These are phyloP conservation scores for Puccinia sorghi DNA, from an alignment of 1,284 basidiomycete genomes.

Conservation along the genomic window DNA sequence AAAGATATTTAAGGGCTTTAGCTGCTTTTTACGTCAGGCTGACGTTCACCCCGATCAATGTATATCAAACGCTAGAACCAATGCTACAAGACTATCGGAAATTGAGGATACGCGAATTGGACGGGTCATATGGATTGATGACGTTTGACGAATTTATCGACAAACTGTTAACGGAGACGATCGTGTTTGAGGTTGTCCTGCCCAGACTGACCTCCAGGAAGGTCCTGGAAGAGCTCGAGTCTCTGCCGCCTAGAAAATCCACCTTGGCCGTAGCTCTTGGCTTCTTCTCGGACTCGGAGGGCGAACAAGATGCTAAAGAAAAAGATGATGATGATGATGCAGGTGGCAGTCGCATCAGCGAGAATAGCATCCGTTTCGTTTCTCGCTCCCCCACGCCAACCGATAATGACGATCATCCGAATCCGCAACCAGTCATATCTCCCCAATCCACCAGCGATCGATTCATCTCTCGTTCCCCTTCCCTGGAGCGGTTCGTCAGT, in stretches of 20 bases:
- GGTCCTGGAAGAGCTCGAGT: slow-evolving; percentile 86
- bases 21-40: slow-evolving; percentile 93
- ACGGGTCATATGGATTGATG: slow-evolving; percentile 68
- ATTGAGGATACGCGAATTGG: slow-evolving; percentile 74
- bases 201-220: slow-evolving; percentile 83
- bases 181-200: slow-evolving; percentile 94
- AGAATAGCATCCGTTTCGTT: slow-evolving; percentile 40
- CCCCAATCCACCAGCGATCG: slow-evolving; percentile 43
- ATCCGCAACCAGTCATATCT: not conserved
- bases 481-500: slow-evolving; percentile 51
- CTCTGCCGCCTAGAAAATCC: slow-evolving; percentile 77
- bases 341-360: slow-evolving; percentile 20
- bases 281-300: slow-evolving; percentile 50
- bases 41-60: slow-evolving; percentile 83
- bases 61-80: slow-evolving; percentile 91
- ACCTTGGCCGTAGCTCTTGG: slow-evolving; percentile 76
- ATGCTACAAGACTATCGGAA: slow-evolving; percentile 91
- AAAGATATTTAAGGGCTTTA: slow-evolving; percentile 85
- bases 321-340: slow-evolving; percentile 51
- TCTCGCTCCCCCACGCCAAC: slow-evolving; percentile 34
- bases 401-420: not conserved
- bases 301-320: not conserved
- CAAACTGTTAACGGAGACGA: slow-evolving; percentile 78
- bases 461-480: slow-evolving; percentile 53
- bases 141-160: slow-evolving; percentile 93